Percentiles rank a stretch among this genome's conserved stretches.
Evolutionary conservation across 2,329 filamentous ascomycete genomes (phyloP).

Genomic region (Tolypocladium paradoxum): DNA sequence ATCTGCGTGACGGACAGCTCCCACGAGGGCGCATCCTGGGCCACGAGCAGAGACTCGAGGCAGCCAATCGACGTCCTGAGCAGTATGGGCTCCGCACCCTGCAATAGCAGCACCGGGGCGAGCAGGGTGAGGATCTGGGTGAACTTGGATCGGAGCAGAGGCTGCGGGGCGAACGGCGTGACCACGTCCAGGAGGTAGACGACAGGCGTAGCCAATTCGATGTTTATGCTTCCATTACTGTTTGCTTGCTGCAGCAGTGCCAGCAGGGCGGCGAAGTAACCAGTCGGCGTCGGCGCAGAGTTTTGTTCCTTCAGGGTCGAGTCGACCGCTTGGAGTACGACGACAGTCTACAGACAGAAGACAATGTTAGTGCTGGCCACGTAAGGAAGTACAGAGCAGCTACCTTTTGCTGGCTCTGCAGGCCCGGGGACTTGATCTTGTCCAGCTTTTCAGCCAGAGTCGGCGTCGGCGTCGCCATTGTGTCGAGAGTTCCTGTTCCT

Average conservation of each 20-base stretch:
- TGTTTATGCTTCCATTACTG: conserved; percentile 58
- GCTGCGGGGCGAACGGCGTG: conserved; percentile 71
- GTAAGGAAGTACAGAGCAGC: conserved; percentile 14
- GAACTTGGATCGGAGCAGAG: conserved; percentile 89
- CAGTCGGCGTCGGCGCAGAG: conserved; percentile 71
- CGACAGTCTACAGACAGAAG: conserved; percentile 49
- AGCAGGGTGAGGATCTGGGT: conserved; percentile 81
- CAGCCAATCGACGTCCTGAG: conserved; percentile 84
- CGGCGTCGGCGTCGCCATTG: conserved; percentile 31
- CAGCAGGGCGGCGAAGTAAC: conserved; percentile 91
- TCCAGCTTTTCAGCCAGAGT: conserved; percentile 80
- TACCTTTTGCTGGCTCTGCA: conserved; percentile 92
- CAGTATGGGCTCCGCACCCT: conserved; percentile 77
- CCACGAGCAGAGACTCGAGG: conserved; percentile 80
- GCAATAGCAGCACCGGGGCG: conserved; percentile 69
- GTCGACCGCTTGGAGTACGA: conserved; percentile 85
- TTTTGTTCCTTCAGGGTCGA: conserved; percentile 85
- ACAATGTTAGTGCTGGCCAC: neutral
- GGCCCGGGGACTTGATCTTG: conserved; percentile 93
- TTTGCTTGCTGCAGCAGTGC: conserved; percentile 74
- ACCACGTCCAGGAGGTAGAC: conserved; percentile 94
- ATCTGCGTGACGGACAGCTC: conserved; percentile 73
- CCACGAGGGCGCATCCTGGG: conserved; percentile 83
- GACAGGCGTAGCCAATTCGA: conserved; percentile 73
- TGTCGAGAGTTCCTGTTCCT: conserved; percentile 6